Conservation (phyloP, 78 protist species). For the Goniomonas avonlea region DNA sequence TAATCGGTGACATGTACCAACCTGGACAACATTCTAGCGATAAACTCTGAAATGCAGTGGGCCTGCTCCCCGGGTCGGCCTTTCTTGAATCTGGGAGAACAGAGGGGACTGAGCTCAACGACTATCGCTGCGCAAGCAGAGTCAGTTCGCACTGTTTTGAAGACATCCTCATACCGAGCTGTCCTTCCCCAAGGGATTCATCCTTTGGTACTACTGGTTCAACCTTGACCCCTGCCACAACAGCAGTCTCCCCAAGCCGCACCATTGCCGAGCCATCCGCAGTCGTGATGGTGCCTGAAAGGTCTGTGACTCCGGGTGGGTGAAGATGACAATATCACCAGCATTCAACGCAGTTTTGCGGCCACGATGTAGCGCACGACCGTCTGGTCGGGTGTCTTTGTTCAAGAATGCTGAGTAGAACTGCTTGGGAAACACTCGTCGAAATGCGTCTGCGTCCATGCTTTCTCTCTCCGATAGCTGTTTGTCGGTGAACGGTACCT, state of each 20-base stretch:
- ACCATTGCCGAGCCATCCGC: conserved; percentile 11
- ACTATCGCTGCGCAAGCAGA: not conserved
- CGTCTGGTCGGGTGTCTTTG: conserved; percentile 1
- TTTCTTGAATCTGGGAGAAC: not conserved
- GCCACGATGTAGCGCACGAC: not conserved
- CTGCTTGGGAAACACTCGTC: not conserved
- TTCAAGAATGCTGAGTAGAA: not conserved
- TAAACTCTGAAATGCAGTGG: not conserved
- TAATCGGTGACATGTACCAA: too few species aligned
- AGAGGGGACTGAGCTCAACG: not conserved
- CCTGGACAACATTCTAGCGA: not conserved
- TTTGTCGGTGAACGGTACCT: too few species aligned
- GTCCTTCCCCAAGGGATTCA: too few species aligned
- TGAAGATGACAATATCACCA: too few species aligned
- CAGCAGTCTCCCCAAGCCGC: not conserved
- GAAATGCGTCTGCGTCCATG: not conserved
- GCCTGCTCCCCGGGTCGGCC: not conserved
- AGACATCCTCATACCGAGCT: too few species aligned
- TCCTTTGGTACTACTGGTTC: not conserved
- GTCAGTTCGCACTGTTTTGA: too few species aligned
- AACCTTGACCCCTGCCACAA: not conserved
- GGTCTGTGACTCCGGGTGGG: too few species aligned
- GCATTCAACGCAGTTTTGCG: not conserved
- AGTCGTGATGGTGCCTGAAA: not conserved
- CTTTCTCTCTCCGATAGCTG: too few species aligned